Conservation (phyloP, 257 asterid species). For the Linaria vulgaris region DNA sequence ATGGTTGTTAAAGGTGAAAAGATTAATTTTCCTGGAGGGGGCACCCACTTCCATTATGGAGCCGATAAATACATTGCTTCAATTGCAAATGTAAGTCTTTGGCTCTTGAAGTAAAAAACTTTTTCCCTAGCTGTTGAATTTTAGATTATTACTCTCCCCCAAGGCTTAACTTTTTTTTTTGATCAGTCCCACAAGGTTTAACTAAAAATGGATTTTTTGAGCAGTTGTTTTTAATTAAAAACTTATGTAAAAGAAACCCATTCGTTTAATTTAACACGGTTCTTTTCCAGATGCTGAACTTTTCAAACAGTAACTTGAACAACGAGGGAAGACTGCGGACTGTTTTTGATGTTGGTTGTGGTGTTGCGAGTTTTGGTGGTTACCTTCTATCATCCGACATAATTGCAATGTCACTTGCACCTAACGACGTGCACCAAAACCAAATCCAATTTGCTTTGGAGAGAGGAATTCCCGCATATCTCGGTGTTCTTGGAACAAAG, state of each 20-base stretch:
- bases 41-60: slow-evolving; percentile 94
- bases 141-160: slow-evolving; percentile 1
- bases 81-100: slow-evolving; percentile 75
- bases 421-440: slow-evolving; percentile 93
- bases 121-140: background rate
- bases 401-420: slow-evolving; percentile 88
- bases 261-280: slow-evolving; percentile 19
- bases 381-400: slow-evolving; percentile 89
- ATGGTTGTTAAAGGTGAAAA: slow-evolving; percentile 92
- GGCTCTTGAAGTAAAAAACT: background rate
- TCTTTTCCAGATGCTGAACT: slow-evolving; percentile 74
- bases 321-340: slow-evolving; percentile 78
- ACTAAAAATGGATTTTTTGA: too few species aligned
- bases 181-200: too few species aligned
- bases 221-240: too few species aligned
- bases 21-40: slow-evolving; percentile 89
- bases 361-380: slow-evolving; percentile 96
- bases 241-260: too few species aligned
- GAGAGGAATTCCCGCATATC: slow-evolving; percentile 95
- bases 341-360: slow-evolving; percentile 91
- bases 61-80: slow-evolving; percentile 89
- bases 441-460: slow-evolving; percentile 96
- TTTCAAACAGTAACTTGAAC: slow-evolving; percentile 64
- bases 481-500: slow-evolving; percentile 96
- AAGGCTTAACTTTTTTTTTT: background rate